A percentile compares a stretch with the other conserved stretches of the same genome.
Conservation (phyloP, 768 basidiomycete genomes). For the Coprinellus micaceus region DNA sequence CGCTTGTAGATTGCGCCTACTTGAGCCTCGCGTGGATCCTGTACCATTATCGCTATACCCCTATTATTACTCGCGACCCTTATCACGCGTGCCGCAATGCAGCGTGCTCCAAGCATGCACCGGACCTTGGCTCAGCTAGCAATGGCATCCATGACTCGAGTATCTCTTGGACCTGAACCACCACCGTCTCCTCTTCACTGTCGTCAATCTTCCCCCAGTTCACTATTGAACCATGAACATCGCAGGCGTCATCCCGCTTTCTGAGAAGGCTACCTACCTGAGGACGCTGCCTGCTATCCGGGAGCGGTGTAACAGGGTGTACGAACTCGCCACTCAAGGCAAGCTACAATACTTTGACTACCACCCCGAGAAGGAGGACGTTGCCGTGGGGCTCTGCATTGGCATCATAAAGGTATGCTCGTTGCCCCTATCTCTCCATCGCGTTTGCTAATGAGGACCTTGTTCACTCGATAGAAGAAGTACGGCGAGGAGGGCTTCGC, state of each 20-base stretch:
- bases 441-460: conserved; percentile 6
- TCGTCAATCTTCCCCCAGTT: background rate
- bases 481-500: conserved; percentile 61
- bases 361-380: conserved; percentile 67
- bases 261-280: conserved; percentile 61
- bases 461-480: conserved; percentile 60
- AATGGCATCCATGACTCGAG: background rate
- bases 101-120: background rate
- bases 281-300: conserved; percentile 88
- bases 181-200: background rate
- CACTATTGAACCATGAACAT: conserved; percentile 26
- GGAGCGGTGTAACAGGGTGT: conserved; percentile 75
- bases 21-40: background rate
- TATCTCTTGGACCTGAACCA: background rate
- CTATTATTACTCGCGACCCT: no score
- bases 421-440: background rate
- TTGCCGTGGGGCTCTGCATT: conserved; percentile 71
- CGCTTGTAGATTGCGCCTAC: background rate
- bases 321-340: conserved; percentile 69
- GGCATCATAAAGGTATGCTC: conserved; percentile 68
- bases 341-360: conserved; percentile 85
- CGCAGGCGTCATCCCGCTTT: conserved; percentile 22
- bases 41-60: background rate
- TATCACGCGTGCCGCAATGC: no score
- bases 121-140: background rate